Conservation (phyloP, 108 stramenopile genomes). For the Aureococcus anophagefferens region DNA sequence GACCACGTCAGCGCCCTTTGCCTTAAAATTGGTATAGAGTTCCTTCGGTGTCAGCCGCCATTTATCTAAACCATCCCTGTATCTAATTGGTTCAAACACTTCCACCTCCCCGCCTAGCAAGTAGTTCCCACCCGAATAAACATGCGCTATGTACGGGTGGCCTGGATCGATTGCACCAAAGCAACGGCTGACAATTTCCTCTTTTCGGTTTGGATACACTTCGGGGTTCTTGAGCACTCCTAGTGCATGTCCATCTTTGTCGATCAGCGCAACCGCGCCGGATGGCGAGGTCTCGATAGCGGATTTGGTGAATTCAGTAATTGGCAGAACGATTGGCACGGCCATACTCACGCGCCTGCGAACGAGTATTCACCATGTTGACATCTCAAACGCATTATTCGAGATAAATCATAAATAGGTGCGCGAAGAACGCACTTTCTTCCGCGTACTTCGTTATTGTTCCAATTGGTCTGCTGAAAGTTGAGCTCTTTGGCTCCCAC, state of each 20-base stretch:
- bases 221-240: slow-evolving; percentile 86
- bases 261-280: slow-evolving; percentile 75
- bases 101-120: slow-evolving; percentile 91
- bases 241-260: slow-evolving; percentile 82
- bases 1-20: slow-evolving; percentile 89
- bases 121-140: slow-evolving; percentile 85
- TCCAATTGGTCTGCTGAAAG: slow-evolving; percentile 66
- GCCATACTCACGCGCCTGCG: slow-evolving; percentile 78
- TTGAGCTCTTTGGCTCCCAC: slow-evolving; percentile 69
- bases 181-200: slow-evolving; percentile 85
- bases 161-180: slow-evolving; percentile 91
- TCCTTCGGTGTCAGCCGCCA: slow-evolving; percentile 88
- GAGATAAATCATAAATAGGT: too few relatives aligned
- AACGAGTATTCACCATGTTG: too few relatives aligned
- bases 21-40: slow-evolving; percentile 77
- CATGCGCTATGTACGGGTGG: slow-evolving; percentile 90
- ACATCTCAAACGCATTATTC: too few relatives aligned
- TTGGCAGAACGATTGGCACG: slow-evolving; percentile 84
- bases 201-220: slow-evolving; percentile 90
- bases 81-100: slow-evolving; percentile 80
- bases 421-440: too few relatives aligned
- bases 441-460: too few relatives aligned
- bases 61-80: slow-evolving; percentile 96
- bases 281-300: slow-evolving; percentile 57
- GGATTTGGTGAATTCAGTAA: slow-evolving; percentile 75